These are phyloP conservation scores for Astraeus odoratus DNA, from an alignment of 768 basidiomycete species.

Conservation along the genomic window DNA sequence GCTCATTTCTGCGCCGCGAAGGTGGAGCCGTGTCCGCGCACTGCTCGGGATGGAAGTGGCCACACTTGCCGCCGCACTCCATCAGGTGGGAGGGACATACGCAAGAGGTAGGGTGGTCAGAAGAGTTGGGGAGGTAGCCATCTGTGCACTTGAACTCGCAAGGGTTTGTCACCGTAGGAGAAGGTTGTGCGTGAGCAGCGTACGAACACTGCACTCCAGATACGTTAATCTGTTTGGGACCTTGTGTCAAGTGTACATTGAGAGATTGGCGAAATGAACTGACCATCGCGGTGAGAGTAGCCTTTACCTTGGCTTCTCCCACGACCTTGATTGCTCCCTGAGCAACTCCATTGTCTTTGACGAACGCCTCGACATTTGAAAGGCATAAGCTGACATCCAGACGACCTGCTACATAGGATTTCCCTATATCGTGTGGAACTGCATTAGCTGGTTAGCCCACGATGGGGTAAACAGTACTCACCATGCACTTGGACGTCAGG, in stretches of 20 bases:
- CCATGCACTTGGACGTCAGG: slow-evolving; percentile 11
- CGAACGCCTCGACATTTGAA: slow-evolving; percentile 19
- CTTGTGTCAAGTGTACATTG: not conserved
- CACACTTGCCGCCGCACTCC: slow-evolving; percentile 28
- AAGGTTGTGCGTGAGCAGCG: slow-evolving; percentile 22
- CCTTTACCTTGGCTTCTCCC: slow-evolving; percentile 17
- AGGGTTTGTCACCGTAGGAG: slow-evolving; percentile 11
- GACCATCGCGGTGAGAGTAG: slow-evolving; percentile 19
- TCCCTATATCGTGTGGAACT: slow-evolving; percentile 7
- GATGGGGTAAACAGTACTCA: not conserved
- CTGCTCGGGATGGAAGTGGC: slow-evolving; percentile 12
- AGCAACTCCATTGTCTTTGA: slow-evolving; percentile 18
- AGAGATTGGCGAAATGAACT: not conserved
- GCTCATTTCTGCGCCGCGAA: slow-evolving; percentile 13
- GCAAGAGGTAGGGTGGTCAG: slow-evolving; percentile 17
- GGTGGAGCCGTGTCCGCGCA: slow-evolving; percentile 14
- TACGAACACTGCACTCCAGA: slow-evolving; percentile 23
- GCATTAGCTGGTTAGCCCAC: too few species aligned
- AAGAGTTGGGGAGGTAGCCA: slow-evolving; percentile 19
- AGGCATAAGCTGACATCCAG: slow-evolving; percentile 25
- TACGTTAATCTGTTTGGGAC: slow-evolving; percentile 18
- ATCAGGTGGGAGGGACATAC: slow-evolving; percentile 18
- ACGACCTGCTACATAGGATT: slow-evolving; percentile 17
- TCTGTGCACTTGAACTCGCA: slow-evolving; percentile 27
- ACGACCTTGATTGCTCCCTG: slow-evolving; percentile 17